A percentile compares a stretch with the other conserved stretches of the same genome.
Conservation (phyloP, 345 rosid species). For the Rhizophora apiculata region DNA sequence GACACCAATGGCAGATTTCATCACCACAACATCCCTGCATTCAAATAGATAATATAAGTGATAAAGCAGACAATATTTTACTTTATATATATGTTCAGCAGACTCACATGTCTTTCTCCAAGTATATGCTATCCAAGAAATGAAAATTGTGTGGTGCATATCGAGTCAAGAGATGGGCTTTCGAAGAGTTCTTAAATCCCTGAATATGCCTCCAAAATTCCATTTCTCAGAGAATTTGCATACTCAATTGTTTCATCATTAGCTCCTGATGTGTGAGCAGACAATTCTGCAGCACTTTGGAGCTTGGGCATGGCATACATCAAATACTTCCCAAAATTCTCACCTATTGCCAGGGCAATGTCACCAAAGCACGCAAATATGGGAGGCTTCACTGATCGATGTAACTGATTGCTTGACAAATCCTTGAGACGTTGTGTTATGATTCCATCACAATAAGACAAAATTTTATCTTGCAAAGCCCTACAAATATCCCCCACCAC, state of each 20-base stretch:
- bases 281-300: conserved; percentile 17
- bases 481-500: conserved; percentile 17
- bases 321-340: conserved; percentile 13
- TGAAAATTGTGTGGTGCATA: conserved; percentile 57
- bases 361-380: conserved; percentile 16
- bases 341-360: conserved; percentile 18
- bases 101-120: conserved; percentile 66
- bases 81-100: background rate
- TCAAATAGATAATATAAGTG: conserved; percentile 3
- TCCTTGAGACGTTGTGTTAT: conserved; percentile 18
- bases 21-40: conserved; percentile 61
- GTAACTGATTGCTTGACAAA: conserved; percentile 11
- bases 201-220: conserved; percentile 17
- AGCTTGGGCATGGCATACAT: conserved; percentile 19
- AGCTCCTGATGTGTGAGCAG: conserved; percentile 12
- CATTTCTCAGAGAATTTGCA: conserved; percentile 15
- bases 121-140: conserved; percentile 62
- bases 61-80: background rate
- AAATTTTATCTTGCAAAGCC: conserved; percentile 12
- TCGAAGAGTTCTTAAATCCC: conserved; percentile 19
- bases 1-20: conserved; percentile 66
- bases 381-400: conserved; percentile 18
- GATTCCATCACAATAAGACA: conserved; percentile 11
- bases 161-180: conserved; percentile 54
- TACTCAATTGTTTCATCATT: conserved; percentile 14